Evolutionary conservation across 2,329 filamentous ascomycete genomes (phyloP), one percentile per base, ranked within the genome.

Genomic region (Aspergillus sp.): DNA sequence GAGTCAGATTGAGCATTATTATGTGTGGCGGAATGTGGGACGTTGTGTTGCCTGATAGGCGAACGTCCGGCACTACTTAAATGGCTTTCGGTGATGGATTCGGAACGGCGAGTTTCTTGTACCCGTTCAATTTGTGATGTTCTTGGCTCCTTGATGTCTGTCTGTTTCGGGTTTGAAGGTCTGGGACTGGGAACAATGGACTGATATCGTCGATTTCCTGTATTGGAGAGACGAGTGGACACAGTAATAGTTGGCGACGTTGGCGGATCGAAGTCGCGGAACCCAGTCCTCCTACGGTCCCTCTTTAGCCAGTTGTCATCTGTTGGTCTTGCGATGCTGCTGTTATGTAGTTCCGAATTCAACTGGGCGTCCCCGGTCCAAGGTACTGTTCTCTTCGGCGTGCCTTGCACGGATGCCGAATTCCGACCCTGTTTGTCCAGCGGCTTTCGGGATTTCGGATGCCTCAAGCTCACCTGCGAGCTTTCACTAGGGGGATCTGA

Each of bases 241-340:
- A 58, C 45, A 7, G 57, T 58, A 9, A 57, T 48, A 12, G 65
- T 66, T 12, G 66, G 66, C 3, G 66, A 68, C 19, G 61, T 66
- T 15, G 67, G 67, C 5, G 65, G 64, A n/a, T 69, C 62, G 15
- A 65, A 54, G 22, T 58, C 55, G n/a, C 51, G 53, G 32, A 66
- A 67, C 13, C 57, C 54, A 47, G 57, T 58, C 9, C 51, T 54
- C 17, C 51, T 58, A 7, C 57, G 52, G 30, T 61, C 63, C 47
- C 61, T 66, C 47, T 54, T 66, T 43, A 67, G 43, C 64, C 65
- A 67, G 4, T 52, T 47, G 12, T 41, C 43, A 19, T 54, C 48
- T 7, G 49, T 30, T 12, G 45, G 43, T 13, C 37, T 49, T n/a
- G 46, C 20, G 10, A 46, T 41, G 22, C 49, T 45, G 15, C 30